phyloP scores from a whole-genome alignment of 768 basidiomycete species.

The Clitopilus hobsonii region DNA sequence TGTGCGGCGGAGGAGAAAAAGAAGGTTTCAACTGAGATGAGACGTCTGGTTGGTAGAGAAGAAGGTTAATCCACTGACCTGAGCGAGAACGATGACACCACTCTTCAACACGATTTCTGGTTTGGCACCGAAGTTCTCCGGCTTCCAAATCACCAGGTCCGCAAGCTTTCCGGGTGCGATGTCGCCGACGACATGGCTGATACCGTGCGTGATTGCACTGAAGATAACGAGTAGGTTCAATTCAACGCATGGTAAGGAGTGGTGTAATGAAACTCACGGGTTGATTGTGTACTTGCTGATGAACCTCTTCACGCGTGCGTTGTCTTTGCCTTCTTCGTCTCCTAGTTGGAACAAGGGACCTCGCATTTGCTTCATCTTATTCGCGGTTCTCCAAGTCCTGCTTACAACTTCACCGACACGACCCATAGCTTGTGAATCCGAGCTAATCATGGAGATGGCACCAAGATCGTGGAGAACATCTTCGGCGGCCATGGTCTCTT shows the following conservation, averaged over 20 bases:
- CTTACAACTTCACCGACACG: slow-evolving; percentile 92
- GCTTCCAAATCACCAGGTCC: slow-evolving; percentile 94
- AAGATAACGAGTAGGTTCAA: neutral
- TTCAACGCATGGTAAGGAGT: neutral
- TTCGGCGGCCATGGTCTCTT: slow-evolving; percentile 96
- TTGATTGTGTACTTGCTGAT: slow-evolving; percentile 97
- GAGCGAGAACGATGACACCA: slow-evolving; percentile 88
- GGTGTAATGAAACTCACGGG: slow-evolving; percentile 55
- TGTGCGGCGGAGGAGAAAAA: too few species aligned
- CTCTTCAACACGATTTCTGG: slow-evolving; percentile 95
- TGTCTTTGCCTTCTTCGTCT: slow-evolving; percentile 70
- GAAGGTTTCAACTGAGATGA: neutral
- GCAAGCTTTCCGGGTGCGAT: slow-evolving; percentile 80
- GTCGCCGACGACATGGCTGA: slow-evolving; percentile 83
- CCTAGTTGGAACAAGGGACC: slow-evolving; percentile 72
- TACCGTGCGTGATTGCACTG: slow-evolving; percentile 93
- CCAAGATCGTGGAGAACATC: slow-evolving; percentile 91
- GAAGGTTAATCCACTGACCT: slow-evolving; percentile 49
- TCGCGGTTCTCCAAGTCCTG: slow-evolving; percentile 95
- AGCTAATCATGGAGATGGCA: slow-evolving; percentile 95
- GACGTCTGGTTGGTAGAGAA: neutral
- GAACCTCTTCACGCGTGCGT: slow-evolving; percentile 91
- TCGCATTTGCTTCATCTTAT: slow-evolving; percentile 80
- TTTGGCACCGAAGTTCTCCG: slow-evolving; percentile 87
- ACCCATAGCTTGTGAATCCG: slow-evolving; percentile 98